Percentiles rank a stretch among this genome's conserved stretches.
Conservation (phyloP, 345 rosid species). For the Eucalyptus brandiana region DNA sequence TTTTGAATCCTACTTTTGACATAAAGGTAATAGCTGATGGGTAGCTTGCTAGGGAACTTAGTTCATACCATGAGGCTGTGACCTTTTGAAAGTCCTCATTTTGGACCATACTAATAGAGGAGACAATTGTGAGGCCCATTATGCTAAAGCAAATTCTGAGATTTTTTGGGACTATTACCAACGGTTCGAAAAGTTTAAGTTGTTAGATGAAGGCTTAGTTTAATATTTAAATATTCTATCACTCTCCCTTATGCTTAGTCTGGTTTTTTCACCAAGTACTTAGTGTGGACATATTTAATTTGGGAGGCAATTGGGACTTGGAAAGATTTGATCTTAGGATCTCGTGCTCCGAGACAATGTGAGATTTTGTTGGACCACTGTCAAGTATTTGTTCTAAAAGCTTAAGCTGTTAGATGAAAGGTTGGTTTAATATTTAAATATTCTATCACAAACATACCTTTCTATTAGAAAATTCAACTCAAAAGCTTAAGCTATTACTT, state of each 20-base stretch:
- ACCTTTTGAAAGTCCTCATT: not conserved
- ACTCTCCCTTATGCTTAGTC: not conserved
- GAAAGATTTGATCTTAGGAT: not conserved
- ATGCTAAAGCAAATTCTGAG: not conserved
- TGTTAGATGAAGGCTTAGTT: not conserved
- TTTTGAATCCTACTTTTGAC: not conserved
- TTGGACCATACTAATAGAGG: not conserved
- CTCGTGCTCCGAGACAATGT: not conserved
- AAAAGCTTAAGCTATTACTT: not conserved
- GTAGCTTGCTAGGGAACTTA: not conserved
- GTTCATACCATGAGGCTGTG: not conserved
- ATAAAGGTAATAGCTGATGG: not conserved
- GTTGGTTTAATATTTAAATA: no score
- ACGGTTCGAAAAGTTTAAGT: not conserved
- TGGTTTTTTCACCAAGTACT: not conserved
- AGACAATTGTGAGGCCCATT: not conserved
- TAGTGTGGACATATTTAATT: not conserved
- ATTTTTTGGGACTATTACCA: not conserved
- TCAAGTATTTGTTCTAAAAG: no score
- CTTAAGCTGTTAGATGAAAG: not conserved
- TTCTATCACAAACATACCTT: not conserved
- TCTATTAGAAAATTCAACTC: not conserved
- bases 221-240: not conserved
- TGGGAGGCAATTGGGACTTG: not conserved
- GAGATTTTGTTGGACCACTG: not conserved